Conservation (phyloP, 129 eudicot species). For the Flaveria linearis region DNA sequence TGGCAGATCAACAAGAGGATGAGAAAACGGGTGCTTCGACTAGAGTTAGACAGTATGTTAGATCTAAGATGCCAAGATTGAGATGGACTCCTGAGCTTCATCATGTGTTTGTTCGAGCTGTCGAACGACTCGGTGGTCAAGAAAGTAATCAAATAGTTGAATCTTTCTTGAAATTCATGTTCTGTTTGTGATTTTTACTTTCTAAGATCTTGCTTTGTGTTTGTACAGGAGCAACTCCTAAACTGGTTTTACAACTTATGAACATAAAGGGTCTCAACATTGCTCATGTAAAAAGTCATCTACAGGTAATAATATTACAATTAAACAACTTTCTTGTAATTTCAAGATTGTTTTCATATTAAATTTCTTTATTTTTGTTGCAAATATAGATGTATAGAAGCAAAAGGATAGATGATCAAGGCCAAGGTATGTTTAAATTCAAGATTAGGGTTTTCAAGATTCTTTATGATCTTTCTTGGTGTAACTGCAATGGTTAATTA, state of each 20-base stretch:
- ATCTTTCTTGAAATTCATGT: constrained; percentile 23
- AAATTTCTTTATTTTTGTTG: constrained; percentile 1
- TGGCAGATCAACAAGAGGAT: constrained; percentile 38
- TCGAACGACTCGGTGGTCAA: constrained; percentile 61
- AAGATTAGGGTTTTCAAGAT: neutral
- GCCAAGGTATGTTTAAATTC: constrained; percentile 37
- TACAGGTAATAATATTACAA: constrained; percentile 37
- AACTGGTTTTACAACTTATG: constrained; percentile 56
- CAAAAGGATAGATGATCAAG: constrained; percentile 54
- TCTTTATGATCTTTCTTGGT: constrained; percentile 17
- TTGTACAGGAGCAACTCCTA: constrained; percentile 55
- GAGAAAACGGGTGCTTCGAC: constrained; percentile 26
- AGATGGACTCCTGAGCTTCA: constrained; percentile 74
- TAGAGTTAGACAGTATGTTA: constrained; percentile 52
- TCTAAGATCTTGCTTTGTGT: constrained; percentile 10
- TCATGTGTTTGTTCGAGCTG: constrained; percentile 53
- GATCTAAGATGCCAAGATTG: constrained; percentile 66
- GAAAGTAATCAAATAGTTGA: constrained; percentile 38
- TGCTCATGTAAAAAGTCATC: constrained; percentile 61
- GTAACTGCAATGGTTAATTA: neutral
- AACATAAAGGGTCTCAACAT: constrained; percentile 59
- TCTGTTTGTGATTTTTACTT: neutral
- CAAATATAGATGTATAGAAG: constrained; percentile 50
- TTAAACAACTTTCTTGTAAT: constrained; percentile 13
- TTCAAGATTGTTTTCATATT: constrained; percentile 14